A percentile compares a stretch with the other conserved stretches of the same genome.
These are phyloP conservation scores for Blastosporella zonata DNA, from an alignment of 1,284 basidiomycete genomes.

Conservation along the genomic window DNA sequence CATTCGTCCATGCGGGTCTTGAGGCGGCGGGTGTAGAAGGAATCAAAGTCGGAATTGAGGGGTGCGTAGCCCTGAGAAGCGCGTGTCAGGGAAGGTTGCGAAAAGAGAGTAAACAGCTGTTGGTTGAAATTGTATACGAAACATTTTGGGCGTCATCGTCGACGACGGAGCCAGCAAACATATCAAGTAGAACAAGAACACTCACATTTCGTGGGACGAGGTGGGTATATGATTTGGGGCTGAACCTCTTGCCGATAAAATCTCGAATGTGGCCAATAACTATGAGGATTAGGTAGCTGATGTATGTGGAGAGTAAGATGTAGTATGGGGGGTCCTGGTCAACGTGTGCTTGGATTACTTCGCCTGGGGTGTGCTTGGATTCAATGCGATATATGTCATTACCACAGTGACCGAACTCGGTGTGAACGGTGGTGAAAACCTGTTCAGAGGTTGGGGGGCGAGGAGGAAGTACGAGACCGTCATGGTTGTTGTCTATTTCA, in stretches of 20 bases:
- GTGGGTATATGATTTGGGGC: conserved; percentile 73
- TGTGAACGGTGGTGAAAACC: conserved; percentile 72
- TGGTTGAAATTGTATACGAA: too few species aligned
- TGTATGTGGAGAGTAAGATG: conserved; percentile 88
- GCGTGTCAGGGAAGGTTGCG: conserved; percentile 9
- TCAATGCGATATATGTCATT: conserved; percentile 68
- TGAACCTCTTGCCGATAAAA: conserved; percentile 89
- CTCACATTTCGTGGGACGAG: conserved; percentile 80
- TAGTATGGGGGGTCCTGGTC: conserved; percentile 87
- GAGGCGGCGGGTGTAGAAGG: conserved; percentile 96
- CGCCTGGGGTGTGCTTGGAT: conserved; percentile 57
- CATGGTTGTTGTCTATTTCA: conserved; percentile 38
- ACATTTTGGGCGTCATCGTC: background rate
- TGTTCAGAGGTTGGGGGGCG: conserved; percentile 74
- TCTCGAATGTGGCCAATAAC: conserved; percentile 91
- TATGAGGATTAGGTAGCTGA: conserved; percentile 88
- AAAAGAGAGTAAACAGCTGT: too few species aligned
- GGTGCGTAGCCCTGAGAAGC: conserved; percentile 84
- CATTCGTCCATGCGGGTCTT: conserved; percentile 96
- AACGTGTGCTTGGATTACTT: conserved; percentile 47
- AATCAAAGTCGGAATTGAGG: conserved; percentile 97
- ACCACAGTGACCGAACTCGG: conserved; percentile 84
- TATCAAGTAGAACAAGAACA: conserved; percentile 19
- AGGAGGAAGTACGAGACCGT: conserved; percentile 56
- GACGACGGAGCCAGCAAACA: background rate